These are phyloP conservation scores for Primulina tabacum DNA, from an alignment of 257 asterid genomes.

Conservation along the genomic window DNA sequence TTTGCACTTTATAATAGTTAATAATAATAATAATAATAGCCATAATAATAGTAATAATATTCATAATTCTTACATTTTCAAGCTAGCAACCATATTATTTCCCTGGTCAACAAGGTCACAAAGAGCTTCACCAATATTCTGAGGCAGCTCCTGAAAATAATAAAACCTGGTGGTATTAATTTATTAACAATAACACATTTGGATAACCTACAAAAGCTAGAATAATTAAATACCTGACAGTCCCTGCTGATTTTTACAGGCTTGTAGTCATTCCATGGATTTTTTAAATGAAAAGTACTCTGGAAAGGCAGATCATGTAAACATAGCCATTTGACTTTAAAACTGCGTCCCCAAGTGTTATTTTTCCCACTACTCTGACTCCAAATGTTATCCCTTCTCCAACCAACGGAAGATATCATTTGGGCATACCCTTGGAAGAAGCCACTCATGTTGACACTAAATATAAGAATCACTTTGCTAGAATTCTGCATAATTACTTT, in stretches of 20 bases:
- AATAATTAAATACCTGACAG: conserved; percentile 65
- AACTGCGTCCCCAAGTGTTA: conserved; percentile 91
- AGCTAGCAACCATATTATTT: conserved; percentile 39
- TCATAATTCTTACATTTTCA: too few relatives aligned
- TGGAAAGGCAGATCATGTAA: conserved; percentile 77
- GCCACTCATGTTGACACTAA: conserved; percentile 97
- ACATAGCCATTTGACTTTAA: conserved; percentile 81
- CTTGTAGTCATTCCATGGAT: conserved; percentile 84
- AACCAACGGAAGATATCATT: conserved; percentile 85
- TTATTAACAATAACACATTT: conserved; percentile 16
- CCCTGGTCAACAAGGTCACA: conserved; percentile 86
- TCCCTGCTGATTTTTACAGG: conserved; percentile 98
- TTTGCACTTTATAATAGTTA: too few relatives aligned
- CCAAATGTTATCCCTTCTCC: conserved; percentile 86
- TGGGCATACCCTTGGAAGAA: conserved; percentile 99
- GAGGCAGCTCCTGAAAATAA: conserved; percentile 76
- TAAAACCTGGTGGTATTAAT: conserved; percentile 30
- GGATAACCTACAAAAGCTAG: conserved; percentile 26
- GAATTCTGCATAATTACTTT: conserved; percentile 80
- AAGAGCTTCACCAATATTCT: conserved; percentile 87
- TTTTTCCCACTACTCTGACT: conserved; percentile 68
- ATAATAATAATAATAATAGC: too few relatives aligned
- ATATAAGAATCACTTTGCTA: conserved; percentile 88
- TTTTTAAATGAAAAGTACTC: conserved; percentile 85
- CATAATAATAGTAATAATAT: too few relatives aligned